These are phyloP conservation scores for Linnemannia elongata DNA, from an alignment of 192 early-diverging fungal species.

Conservation along the genomic window DNA sequence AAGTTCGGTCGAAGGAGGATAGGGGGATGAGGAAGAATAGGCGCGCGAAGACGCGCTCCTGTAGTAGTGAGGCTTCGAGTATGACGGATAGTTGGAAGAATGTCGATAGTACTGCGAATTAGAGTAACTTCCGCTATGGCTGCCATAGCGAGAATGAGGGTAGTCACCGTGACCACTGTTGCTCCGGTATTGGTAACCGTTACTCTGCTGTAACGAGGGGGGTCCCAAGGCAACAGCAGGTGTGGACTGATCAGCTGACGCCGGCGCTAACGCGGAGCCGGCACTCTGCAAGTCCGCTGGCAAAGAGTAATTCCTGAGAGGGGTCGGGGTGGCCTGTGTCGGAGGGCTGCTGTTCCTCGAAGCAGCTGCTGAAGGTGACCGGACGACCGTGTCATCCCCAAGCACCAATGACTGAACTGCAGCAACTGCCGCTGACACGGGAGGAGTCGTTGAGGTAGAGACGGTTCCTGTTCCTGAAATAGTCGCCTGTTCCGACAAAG, in stretches of 20 bases:
- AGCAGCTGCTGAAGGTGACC: not conserved
- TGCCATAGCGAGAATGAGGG: slow-evolving; percentile 27
- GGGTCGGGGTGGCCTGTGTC: slow-evolving; percentile 9
- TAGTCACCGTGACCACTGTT: slow-evolving; percentile 28
- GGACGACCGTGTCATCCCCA: slow-evolving; percentile 5
- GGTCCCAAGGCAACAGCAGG: not conserved
- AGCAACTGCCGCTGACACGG: not conserved
- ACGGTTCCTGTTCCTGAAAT: not conserved
- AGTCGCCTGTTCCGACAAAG: not conserved
- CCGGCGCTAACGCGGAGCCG: not conserved
- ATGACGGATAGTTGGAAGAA: slow-evolving; percentile 30
- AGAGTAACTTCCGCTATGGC: slow-evolving; percentile 28
- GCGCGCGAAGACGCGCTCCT: slow-evolving; percentile 15
- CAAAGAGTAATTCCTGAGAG: slow-evolving; percentile 8
- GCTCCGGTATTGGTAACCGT: slow-evolving; percentile 18
- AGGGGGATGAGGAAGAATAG: slow-evolving; percentile 11
- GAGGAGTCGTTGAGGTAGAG: not conserved
- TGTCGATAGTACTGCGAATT: slow-evolving; percentile 37
- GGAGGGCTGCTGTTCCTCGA: not conserved
- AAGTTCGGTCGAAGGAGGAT: slow-evolving; percentile 39
- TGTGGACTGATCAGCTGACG: slow-evolving; percentile 8
- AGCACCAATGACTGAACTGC: not conserved
- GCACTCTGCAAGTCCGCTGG: slow-evolving; percentile 1
- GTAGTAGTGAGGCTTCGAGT: slow-evolving; percentile 38
- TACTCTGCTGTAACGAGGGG: not conserved